phyloP scores from a whole-genome alignment of 495 filamentous ascomycete genomes.

The Parachaetomium inaequale region DNA sequence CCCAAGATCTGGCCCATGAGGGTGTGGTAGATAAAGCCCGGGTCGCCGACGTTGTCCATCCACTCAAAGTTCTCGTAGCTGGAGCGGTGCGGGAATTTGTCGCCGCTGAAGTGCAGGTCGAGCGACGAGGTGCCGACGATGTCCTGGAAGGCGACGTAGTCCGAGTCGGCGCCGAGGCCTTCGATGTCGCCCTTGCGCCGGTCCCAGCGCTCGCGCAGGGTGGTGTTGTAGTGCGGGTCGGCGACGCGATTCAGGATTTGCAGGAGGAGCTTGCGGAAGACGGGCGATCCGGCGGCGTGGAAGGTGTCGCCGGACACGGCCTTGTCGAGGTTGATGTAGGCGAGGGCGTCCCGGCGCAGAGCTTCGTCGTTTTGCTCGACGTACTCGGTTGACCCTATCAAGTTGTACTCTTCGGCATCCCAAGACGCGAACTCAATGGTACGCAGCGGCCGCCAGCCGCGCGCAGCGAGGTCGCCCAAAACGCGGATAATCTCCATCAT shows the following conservation, averaged over 20 bases:
- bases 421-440: conserved; percentile 94
- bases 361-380: conserved; percentile 85
- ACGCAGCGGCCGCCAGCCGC: conserved; percentile 86
- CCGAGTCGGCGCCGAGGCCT: conserved; percentile 74
- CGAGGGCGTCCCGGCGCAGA: conserved; percentile 68
- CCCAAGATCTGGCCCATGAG: conserved; percentile 74
- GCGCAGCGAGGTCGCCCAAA: conserved; percentile 67
- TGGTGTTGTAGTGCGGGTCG: conserved; percentile 69
- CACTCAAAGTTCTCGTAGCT: conserved; percentile 88
- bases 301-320: conserved; percentile 74
- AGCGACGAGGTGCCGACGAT: conserved; percentile 88
- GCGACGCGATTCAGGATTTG: conserved; percentile 67
- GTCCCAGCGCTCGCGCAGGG: conserved; percentile 74
- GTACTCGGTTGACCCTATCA: conserved; percentile 91
- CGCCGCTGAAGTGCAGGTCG: conserved; percentile 76
- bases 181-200: conserved; percentile 59
- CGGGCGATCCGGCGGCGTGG: conserved; percentile 69
- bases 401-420: conserved; percentile 91
- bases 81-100: conserved; percentile 68
- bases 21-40: conserved; percentile 76
- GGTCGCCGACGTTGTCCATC: conserved; percentile 76
- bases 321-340: conserved; percentile 91
- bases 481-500: conserved; percentile 83
- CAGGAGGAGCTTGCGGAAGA: conserved; percentile 67
- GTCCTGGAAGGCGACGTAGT: conserved; percentile 89